Base-by-base conservation (phyloP, 768 basidiomycete genomes). In the Boletus speciosus region DNA sequence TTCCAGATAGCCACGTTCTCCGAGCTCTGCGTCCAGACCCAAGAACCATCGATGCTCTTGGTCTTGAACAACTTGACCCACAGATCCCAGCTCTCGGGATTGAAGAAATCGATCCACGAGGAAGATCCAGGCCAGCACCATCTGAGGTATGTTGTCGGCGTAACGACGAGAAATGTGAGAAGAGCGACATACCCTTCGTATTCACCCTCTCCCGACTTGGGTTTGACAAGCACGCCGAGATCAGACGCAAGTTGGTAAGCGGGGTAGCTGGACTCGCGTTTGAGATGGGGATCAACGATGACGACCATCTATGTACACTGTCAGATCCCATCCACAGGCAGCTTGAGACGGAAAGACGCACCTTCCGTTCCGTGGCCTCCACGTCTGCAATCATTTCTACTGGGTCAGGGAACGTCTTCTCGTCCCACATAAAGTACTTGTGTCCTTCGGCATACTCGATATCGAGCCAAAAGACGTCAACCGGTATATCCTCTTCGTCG, bases 41-140 rank as follows among this genome's bases (percentile, higher is more conserved):
- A 92, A n/a, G 77, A 72, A 43, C 77, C 81, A 55, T 76, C 72
- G 32, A 76, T 72, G 45, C 74, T 71, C 57, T 77, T 71, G 9
- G 76, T 77, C 70, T 86, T 87, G 78, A 97, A 98, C 54, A 96
- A 76, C 5, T 78, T 76, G 55, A 78, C 86, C 95, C 95, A 99
- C 86, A 93, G 93, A 35, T 83, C 80, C 93, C 93, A 95, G 39
- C 83, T 82, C 32, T 72, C 77, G 29, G 93, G 93, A 66, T 98
- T 88, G 82, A 98, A 97, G 74, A 92, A 97, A 67, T 99, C 97
- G 37, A 94, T 86, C 96, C 96, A 99, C 6, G 93, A 89, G 58
- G 87, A 90, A 70, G 88, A 93, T 36, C 97, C 97, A 23, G 91
- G 84, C 97, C 97, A 99, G 72, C 97, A 99, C 94, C 93, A 98